Evolutionary conservation across 805 yeast species (phyloP), one percentile per base, ranked within the genome.

Genomic region (Cyberlindnera bimundalis): DNA sequence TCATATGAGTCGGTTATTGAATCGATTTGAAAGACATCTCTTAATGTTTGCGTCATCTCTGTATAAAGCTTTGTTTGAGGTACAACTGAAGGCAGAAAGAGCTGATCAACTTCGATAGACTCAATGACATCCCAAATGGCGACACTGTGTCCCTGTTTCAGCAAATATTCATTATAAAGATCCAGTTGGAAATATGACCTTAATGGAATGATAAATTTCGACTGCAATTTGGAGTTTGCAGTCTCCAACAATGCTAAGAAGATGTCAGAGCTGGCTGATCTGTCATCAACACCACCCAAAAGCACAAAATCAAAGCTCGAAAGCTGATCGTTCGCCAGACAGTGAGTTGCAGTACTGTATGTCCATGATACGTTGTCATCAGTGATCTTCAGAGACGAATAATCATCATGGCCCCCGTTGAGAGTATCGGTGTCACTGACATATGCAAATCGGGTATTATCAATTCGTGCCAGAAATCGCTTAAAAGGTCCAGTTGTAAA

Each of bases 281-380:
- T 23, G 10, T 36, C 45, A 32, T 44, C 48, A 23, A 47, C 26
- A 9, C 29, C 34, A 20, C 44, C 51, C 27, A 47, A 13, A 21
- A 43, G 25, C 7, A 44, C 26, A 31, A 47, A 43, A 26, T 47
- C 45, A 16, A 16, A 39, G 11, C 26, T 32, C 11, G 11, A 13
- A 23, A 46, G 19, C 19, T 16, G 24, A 14, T 21, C 14, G 5
- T 28, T 15, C 7, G 40, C n/a, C 15, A 39, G n/a, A n/a, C 26
- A 36, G 25, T 43, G 41, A 10, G 33, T 16, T 3, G 41, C 43
- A 12, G 30, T 35, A 17, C 29, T 37, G 18, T 43, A 43, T 3
- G 40, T 35, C 15, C 39, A 16, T 16, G 36, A 23, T 11, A 25
- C 11, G 15, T 33, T 33, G 7, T 12, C 29, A 16, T 13, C 13